Conservation (phyloP, 768 basidiomycete species). For the Melanogaster broomeanus region DNA sequence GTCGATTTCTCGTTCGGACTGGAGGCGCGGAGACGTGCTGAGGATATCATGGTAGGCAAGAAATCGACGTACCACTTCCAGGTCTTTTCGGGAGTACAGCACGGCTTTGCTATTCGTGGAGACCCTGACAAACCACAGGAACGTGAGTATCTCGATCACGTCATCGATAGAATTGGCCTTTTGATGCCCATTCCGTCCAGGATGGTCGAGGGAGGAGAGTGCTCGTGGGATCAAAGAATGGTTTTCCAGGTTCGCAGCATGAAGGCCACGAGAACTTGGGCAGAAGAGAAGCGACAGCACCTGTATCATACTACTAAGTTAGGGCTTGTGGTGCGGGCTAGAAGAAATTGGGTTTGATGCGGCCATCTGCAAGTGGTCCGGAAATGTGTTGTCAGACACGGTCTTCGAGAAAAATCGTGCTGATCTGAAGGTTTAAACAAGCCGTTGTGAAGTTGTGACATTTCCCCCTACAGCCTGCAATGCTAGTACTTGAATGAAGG, state of each 20-base stretch:
- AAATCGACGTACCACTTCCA: constrained; percentile 56
- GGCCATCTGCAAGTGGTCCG: too few species aligned
- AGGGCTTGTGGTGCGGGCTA: too few species aligned
- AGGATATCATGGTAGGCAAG: constrained; percentile 50
- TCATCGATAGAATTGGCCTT: neutral
- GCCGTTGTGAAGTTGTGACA: too few species aligned
- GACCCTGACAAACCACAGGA: constrained; percentile 15
- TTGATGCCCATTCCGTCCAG: constrained; percentile 29
- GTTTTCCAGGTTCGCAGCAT: constrained; percentile 44
- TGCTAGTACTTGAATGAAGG: too few species aligned
- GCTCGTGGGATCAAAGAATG: constrained; percentile 48
- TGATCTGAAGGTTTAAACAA: too few species aligned
- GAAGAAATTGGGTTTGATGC: neutral
- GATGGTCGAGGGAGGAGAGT: constrained; percentile 63
- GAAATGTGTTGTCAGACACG: too few species aligned
- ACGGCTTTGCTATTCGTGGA: constrained; percentile 23
- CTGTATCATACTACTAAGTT: too few species aligned
- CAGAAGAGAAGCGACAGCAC: too few species aligned
- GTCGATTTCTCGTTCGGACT: constrained; percentile 50
- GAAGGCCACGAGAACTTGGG: neutral
- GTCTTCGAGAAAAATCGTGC: too few species aligned
- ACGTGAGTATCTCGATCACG: constrained; percentile 11
- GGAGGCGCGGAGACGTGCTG: constrained; percentile 51
- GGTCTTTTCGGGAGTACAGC: constrained; percentile 47
- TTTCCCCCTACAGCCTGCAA: too few species aligned